Base-by-base conservation (phyloP, 1,284 basidiomycete genomes). In the Mycosarcoma mackinlayi region DNA sequence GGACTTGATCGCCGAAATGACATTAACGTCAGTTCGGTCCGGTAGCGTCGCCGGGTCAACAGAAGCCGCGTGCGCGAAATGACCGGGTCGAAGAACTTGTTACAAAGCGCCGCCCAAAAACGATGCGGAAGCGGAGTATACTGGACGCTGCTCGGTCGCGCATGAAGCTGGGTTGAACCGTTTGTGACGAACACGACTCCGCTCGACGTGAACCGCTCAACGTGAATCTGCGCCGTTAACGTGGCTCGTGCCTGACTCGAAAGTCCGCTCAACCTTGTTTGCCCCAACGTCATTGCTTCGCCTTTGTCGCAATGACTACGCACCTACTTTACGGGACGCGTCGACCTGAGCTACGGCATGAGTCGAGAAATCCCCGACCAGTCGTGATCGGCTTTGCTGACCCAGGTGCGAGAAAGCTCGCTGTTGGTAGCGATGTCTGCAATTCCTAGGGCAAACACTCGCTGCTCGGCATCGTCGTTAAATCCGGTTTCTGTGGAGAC, bases 211-310 rank as follows among this genome's bases (percentile, higher is more conserved):
- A 24, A n/a, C 33, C 33, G 19, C 19, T 38, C 37, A 31, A 10
- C 9, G 30, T 31, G 9, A 2, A 31, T 10, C 34, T 8, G 14
- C 11, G 34, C 14, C 13, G 19, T 31, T 10, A 33, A 39, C 19
- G 28, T 40, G 39, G 6, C 30, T 40, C 24, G 38, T 51, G 28
- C 48, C 48, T 51, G 48, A 34, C 16, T 51, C 41, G 3, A 40
- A 56, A 56, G 39, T 62, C 60, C 60, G 60, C 18, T 34, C 16
- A 25, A 52, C 38, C 57, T 30, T 58, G 31, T 24, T 28, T 7
- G 19, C 33, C 16, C 50, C n/a, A 23, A 53, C 41, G 45, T 47
- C 45, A 34, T 47, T 18, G 7, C 34, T 16, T 35, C 34, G 30
- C n/a, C n/a, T 16, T 9, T 16, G 31, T 46, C 31, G 44, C 44